Evolutionary conservation across 169 alveolate genomes (phyloP).

Genomic region (Eimeria necatrix): DNA sequence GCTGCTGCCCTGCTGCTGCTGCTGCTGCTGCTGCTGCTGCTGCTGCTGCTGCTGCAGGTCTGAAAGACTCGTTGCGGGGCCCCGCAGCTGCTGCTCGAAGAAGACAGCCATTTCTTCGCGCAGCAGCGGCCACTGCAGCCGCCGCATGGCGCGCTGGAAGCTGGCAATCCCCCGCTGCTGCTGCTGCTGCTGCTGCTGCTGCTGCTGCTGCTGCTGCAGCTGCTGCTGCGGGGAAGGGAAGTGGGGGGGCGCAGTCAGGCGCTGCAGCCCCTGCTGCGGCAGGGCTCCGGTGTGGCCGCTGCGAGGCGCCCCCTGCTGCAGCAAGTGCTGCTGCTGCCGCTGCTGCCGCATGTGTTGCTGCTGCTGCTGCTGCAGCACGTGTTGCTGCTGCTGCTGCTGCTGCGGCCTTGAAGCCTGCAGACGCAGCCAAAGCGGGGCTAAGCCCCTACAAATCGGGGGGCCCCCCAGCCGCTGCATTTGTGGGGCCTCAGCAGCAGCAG

Average conservation of each 20-base stretch:
- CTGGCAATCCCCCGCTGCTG: slow-evolving; percentile 15
- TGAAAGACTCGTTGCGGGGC: background rate
- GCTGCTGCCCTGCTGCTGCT: background rate
- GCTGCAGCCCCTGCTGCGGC: too few species aligned
- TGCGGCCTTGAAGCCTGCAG: too few species aligned
- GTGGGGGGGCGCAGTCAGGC: background rate
- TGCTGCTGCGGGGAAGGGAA: background rate
- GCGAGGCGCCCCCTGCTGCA: too few species aligned
- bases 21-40: background rate
- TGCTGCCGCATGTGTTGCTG: background rate
- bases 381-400: background rate
- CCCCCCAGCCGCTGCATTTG: too few species aligned
- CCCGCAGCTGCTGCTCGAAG: slow-evolving; percentile 41
- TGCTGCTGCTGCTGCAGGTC: slow-evolving; percentile 9
- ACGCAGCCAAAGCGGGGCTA: too few species aligned
- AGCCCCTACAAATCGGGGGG: too few species aligned
- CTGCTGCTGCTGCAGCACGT: background rate
- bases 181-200: background rate
- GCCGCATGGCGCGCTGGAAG: slow-evolving; percentile 4
- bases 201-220: background rate
- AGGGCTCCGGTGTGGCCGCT: too few species aligned
- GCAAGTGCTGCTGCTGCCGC: background rate
- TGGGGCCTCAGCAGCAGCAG: too few species aligned
- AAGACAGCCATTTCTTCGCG: slow-evolving; percentile 49
- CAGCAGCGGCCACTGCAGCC: slow-evolving; percentile 65